Percentiles rank a stretch among this genome's conserved stretches.
Conservation (phyloP, 345 rosid genomes). For the Eutrema yunnanense region DNA sequence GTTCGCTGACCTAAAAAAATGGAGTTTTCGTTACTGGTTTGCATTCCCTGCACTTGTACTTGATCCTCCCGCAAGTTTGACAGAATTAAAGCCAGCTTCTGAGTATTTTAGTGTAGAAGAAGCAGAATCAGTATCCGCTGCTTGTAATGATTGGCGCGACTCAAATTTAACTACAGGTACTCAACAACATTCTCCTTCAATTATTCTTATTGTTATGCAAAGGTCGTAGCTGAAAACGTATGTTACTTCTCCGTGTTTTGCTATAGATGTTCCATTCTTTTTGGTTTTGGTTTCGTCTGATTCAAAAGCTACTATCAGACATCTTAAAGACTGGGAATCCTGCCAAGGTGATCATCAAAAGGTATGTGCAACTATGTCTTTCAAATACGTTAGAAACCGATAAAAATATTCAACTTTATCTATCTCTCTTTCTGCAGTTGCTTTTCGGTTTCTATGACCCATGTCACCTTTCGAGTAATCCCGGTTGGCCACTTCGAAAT, state of each 20-base stretch:
- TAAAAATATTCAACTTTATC: neutral
- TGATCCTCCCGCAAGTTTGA: conserved; percentile 73
- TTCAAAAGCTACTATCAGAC: conserved; percentile 52
- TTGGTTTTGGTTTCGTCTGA: conserved; percentile 52
- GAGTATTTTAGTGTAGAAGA: conserved; percentile 66
- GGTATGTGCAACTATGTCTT: conserved; percentile 41
- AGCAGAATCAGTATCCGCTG: conserved; percentile 68
- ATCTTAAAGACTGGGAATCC: conserved; percentile 64
- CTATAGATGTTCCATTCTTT: conserved; percentile 83
- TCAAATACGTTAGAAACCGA: neutral
- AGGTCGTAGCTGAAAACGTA: neutral
- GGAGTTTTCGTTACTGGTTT: conserved; percentile 89
- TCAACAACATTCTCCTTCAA: neutral
- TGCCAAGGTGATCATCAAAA: conserved; percentile 60
- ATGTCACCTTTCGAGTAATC: conserved; percentile 78
- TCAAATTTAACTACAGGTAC: conserved; percentile 63
- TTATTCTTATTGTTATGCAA: neutral
- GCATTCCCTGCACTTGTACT: conserved; percentile 86
- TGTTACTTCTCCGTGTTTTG: conserved; percentile 6
- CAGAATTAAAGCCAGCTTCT: conserved; percentile 67
- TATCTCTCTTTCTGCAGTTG: conserved; percentile 42
- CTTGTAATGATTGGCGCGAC: conserved; percentile 83
- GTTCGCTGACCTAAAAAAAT: conserved; percentile 78
- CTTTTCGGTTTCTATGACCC: conserved; percentile 89
- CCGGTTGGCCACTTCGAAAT: conserved; percentile 99